Evolutionary conservation across 768 basidiomycete species (phyloP), one percentile per base, ranked within the genome.

Genomic region (Coprinopsis marcescibilis): DNA sequence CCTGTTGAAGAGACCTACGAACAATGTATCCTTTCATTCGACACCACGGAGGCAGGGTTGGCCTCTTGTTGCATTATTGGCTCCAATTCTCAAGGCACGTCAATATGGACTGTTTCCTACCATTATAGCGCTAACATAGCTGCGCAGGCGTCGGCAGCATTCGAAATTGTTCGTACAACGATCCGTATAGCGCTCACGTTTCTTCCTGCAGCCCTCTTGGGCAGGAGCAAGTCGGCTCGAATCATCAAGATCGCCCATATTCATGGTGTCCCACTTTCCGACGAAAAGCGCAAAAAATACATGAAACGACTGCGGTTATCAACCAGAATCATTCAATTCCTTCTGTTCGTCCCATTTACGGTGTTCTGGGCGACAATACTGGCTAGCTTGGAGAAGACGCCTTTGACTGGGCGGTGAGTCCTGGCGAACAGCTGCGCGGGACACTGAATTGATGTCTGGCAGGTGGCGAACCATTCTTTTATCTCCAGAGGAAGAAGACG

Each of bases 401-500:
- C 89, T 2, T 67, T 92, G 44, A 90, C 89, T n/a, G 89, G 89
- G 60, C 75, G 89, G 87, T 89, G 51, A 43, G 81, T 67, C 41
- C 32, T 43, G 27, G 46, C 36, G n/a, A 29, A 49, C 30, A 21
- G 13, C 21, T 27, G 32, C 34, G 43, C 21, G 35, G 21, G 30
- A 17, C 37, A 26, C 14, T 33, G 8, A 15, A 25, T 20, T 19
- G 14, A 21, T 34, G 10, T 19, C 23, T n/a, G 23, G 23, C 52
- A 90, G 91, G 57, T 89, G 86, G 85, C 77, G 93, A 44, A 64
- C 92, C 55, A 94, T 96, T 50, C 71, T 94, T 7, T 75, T 96
- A 13, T 92, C 90, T 3, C 92, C 93, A 1, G 87, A 91, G 54
- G 93, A 96, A 65, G 93, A 97, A 60, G 89, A 93, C 43, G 81